phyloP scores from a whole-genome alignment of 1,284 basidiomycete species.

The Athelia psychrophila region DNA sequence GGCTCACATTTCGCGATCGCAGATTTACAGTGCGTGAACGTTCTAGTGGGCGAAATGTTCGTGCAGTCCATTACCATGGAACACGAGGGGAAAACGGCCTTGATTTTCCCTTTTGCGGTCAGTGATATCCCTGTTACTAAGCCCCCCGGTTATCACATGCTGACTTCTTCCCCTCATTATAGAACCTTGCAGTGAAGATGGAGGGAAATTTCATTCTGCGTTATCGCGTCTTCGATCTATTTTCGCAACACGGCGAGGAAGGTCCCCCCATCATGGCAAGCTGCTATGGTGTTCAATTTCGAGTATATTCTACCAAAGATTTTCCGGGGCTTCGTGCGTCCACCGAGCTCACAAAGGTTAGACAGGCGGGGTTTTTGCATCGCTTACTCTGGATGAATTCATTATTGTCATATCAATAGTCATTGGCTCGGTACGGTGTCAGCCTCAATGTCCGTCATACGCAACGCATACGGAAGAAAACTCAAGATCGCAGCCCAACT shows the following conservation, averaged over 20 bases:
- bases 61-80: conserved; percentile 31
- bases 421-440: too few relatives aligned
- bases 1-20: conserved; percentile 23
- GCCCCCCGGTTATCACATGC: conserved; percentile 35
- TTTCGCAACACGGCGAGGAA: conserved; percentile 17
- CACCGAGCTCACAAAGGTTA: conserved; percentile 39
- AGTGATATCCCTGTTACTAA: too few relatives aligned
- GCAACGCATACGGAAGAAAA: too few relatives aligned
- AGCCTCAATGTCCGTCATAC: too few relatives aligned
- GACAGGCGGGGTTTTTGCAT: too few relatives aligned
- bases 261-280: conserved; percentile 37
- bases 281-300: conserved; percentile 38
- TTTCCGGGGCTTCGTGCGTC: conserved; percentile 42
- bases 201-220: conserved; percentile 32
- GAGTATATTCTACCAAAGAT: conserved; percentile 41
- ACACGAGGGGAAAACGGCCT: conserved; percentile 31
- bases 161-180: too few relatives aligned
- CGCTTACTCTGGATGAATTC: too few relatives aligned
- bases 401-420: too few relatives aligned
- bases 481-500: too few relatives aligned
- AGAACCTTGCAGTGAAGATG: conserved; percentile 28
- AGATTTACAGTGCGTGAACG: conserved; percentile 25
- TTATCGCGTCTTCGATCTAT: conserved; percentile 33
- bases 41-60: conserved; percentile 33
- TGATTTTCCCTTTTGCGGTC: conserved; percentile 27